Evolutionary conservation across 805 yeast genomes (phyloP), one percentile per base, ranked within the genome.

Genomic region (Starmerella floricola): DNA sequence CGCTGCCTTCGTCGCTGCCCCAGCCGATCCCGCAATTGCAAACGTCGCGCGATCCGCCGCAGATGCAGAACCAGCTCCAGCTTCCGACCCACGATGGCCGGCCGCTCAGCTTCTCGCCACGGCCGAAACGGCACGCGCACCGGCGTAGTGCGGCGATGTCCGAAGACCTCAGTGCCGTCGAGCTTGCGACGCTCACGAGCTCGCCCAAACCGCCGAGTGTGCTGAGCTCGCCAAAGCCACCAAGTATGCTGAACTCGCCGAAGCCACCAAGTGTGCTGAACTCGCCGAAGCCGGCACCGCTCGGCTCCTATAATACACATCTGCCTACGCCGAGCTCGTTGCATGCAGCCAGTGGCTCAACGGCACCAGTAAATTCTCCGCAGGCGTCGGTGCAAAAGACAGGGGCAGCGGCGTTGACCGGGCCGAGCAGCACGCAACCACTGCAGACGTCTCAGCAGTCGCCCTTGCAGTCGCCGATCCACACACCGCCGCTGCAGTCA

Each of bases 61-160:
- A n/a, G n/a, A n/a, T n/a, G n/a, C n/a, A n/a, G n/a, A n/a, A n/a
- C n/a, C 27, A 44, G 1, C 4, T 18, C 8, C 20, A 30, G 31
- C 38, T 40, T n/a, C 36, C 40, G 24, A 38, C 41, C 12, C 16
- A 21, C 35, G 42, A 39, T 38, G 29, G 30, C 12, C 40, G 44
- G 16, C 46, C 48, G 16, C 40, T 42, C 19, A 36, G 51, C 36
- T 42, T 39, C 32, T 44, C 51, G 19, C 48, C 52, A 29, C 46
- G 45, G 16, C 45, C 42, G 23, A 34, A 44, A 28, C 39, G 42
- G 28, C 57, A 54, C 31, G 49, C 46, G 16, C 58, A 54, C 40
- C 48, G 58, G 16, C 52, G 58, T n/a, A 48, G 54, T 20, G 58
- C 53, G 3, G 58, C 58, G 8, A 49, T 54, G 41, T 53, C 57